Evolutionary conservation across 768 basidiomycete genomes (phyloP), one percentile per base, ranked within the genome.

Genomic region (Suillus subalutaceus): DNA sequence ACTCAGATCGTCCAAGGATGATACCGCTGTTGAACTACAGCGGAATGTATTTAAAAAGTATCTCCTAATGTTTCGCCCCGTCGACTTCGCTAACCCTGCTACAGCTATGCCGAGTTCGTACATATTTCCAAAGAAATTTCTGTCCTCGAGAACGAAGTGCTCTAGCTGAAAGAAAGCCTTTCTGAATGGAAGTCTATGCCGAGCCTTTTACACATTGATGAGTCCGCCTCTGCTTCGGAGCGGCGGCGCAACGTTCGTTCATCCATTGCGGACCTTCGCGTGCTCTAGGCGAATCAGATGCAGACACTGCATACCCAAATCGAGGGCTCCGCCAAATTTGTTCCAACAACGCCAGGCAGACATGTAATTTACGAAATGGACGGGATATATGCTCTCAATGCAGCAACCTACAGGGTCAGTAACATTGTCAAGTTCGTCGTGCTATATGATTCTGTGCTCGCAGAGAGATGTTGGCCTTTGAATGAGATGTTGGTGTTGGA

Each of bases 161-260:
- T 98, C 40, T 96, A 99, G 73, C 87, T 99, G 75, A 98, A 97
- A 77, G 94, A 96, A 64, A 86, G 92, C 7, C 84, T 99, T 4
- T 90, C 92, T 15, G 97, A 99, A 74, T 99, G 96, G 91, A 96
- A 96, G 77, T 88, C 88, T 64, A 95, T 99, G 86, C 97, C 97
- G 0, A 93, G 95, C 8, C 84, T 94, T 23, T 84, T 99, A 18
- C 94, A 96, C 69, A 91, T 98, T 65, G 92, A 94, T 61, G 94
- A 92, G 73, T 89, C 89, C 18, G 87, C 88, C 46, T 88, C 87
- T 23, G 83, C 83, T 38, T 84, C 90, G 40, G 86, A 88, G 63
- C 83, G 87, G 6, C 78, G 89, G 2, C 82, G 87, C 26, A 86
- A 86, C 0, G 84, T 85, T 18, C 93, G 97, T 41, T 97, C 96